Evolutionary conservation across 2,329 filamentous ascomycete genomes (phyloP).

Genomic region (Microdochium trichocladiopsis): DNA sequence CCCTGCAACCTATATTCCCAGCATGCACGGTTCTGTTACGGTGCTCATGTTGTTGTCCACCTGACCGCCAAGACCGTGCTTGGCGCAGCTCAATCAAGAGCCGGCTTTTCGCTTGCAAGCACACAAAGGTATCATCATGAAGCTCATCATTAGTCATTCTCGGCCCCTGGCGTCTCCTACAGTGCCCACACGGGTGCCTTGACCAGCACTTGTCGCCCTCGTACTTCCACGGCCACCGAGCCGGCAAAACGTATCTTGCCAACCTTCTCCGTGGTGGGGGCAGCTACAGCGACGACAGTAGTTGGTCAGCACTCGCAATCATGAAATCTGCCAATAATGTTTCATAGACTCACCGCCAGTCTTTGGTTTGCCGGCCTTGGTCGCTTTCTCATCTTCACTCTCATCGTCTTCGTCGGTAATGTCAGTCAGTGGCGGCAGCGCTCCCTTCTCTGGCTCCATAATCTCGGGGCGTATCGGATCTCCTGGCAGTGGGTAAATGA

Average conservation of each 20-base stretch:
- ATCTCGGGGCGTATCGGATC: constrained; percentile 60
- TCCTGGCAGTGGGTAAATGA: constrained; percentile 79
- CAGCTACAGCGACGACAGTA: constrained; percentile 10
- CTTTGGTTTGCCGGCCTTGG: constrained; percentile 23
- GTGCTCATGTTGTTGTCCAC: too few relatives aligned
- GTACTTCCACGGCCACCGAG: constrained; percentile 68
- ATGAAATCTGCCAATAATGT: constrained; percentile 30
- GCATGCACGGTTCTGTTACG: too few relatives aligned
- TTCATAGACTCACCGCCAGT: neutral
- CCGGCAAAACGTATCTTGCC: constrained; percentile 66
- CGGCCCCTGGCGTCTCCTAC: neutral
- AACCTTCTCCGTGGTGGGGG: constrained; percentile 34
- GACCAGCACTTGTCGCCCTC: constrained; percentile 65
- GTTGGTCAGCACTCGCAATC: constrained; percentile 13
- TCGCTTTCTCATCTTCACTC: constrained; percentile 30
- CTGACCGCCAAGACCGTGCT: too few relatives aligned
- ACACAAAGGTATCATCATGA: neutral
- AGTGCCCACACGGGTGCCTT: constrained; percentile 65
- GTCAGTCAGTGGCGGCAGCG: constrained; percentile 51
- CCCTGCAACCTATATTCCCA: too few relatives aligned
- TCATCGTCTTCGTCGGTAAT: constrained; percentile 28
- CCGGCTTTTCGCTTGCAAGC: too few relatives aligned
- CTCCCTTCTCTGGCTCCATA: constrained; percentile 81
- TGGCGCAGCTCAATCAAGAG: too few relatives aligned
- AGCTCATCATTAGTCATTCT: neutral